Evolutionary conservation across 768 basidiomycete species (phyloP), one percentile per base, ranked within the genome.

Genomic region (Leccinum subgranulosum): DNA sequence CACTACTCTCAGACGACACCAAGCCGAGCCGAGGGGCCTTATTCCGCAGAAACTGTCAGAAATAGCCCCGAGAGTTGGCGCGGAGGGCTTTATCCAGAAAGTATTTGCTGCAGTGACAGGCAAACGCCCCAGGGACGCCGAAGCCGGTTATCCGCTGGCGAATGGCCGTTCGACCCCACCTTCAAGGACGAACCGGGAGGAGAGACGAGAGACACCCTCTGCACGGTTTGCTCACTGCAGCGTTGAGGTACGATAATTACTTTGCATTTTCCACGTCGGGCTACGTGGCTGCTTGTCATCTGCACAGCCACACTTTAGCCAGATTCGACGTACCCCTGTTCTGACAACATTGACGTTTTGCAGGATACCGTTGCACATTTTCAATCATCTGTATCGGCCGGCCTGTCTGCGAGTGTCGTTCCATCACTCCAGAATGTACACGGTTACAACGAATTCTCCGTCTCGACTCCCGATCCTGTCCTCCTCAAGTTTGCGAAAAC

Each of bases 381-480:
- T 67, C 80, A 82, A 19, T 87, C 90, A 1, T 85, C 88, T 3
- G 67, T 78, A 8, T 75, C 78, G 0, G 69, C 74, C 48, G 94
- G 94, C 19, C 77, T 97, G 5, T 71, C 87, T 1, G 76, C 80
- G 28, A 73, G 83, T 17, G 80, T 85, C 53, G 81, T 96, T 36
- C 76, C 84, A 2, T 74, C 77, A 25, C 77, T 95, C 23, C 84
- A 86, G 33, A 80, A 80, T 27, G 77, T 75, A 2, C 84, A 93
- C 62, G 94, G 94, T 3, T 95, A 92, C 71, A 98, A 98, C 75
- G 95, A 98, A 73, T 98, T 98, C 70, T 84, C 90, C 1, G 91
- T 98, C 12, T 81, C 83, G 0, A 76, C 88, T 0, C 86, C 92
- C 3, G 94, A 97, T 66, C 88, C 92, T 1, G 72, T 87, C 9